Conservation (phyloP, 768 basidiomycete species). For the Boletus pseudopeckii region DNA sequence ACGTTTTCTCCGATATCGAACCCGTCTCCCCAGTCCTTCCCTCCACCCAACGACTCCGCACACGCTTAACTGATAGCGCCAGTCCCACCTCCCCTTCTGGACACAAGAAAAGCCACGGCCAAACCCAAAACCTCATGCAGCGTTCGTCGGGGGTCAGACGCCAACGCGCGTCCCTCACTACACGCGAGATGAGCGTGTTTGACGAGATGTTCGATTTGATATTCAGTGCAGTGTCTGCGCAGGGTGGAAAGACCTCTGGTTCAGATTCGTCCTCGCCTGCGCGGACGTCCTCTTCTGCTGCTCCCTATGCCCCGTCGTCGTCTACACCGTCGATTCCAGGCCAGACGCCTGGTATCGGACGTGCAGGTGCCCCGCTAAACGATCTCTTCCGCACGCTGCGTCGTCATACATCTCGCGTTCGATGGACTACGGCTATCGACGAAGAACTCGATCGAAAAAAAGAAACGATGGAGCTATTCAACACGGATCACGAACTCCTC, state of each 20-base stretch:
- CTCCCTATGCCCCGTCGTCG: background rate
- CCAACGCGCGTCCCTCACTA: conserved; percentile 61
- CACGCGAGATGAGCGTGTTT: conserved; percentile 61
- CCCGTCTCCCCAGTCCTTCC: conserved; percentile 27
- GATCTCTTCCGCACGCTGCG: conserved; percentile 58
- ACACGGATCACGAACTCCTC: conserved; percentile 66
- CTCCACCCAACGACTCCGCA: conserved; percentile 10
- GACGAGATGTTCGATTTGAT: conserved; percentile 74
- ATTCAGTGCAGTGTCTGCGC: conserved; percentile 50
- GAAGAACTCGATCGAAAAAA: conserved; percentile 64
- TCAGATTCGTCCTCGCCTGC: conserved; percentile 2
- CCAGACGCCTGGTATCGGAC: conserved; percentile 18
- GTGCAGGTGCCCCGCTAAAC: conserved; percentile 26
- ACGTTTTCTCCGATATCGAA: conserved; percentile 49
- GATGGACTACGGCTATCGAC: conserved; percentile 50
- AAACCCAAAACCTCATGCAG: background rate
- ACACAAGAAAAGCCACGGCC: background rate
- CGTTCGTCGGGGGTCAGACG: conserved; percentile 13
- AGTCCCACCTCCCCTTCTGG: background rate
- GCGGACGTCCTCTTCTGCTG: background rate
- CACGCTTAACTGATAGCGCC: conserved; percentile 3
- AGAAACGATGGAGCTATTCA: conserved; percentile 69
- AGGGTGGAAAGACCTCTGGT: conserved; percentile 15
- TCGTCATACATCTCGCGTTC: conserved; percentile 45
- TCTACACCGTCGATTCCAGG: background rate